These are phyloP conservation scores for Cercospora janseana DNA, from an alignment of 2,329 filamentous ascomycete species.

Conservation along the genomic window DNA sequence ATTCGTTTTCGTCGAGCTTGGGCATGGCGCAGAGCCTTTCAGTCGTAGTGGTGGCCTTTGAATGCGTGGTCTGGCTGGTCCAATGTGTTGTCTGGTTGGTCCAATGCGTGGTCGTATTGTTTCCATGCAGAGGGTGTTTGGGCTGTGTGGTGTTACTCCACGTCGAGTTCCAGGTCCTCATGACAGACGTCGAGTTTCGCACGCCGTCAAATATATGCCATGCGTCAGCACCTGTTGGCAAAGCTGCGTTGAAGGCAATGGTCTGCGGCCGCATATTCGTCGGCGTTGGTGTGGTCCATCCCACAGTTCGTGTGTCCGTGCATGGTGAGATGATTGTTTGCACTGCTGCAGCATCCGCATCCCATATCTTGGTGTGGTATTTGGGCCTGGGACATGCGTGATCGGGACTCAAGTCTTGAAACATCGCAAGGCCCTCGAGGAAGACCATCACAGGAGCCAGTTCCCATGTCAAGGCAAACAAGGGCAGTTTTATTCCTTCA, in stretches of 20 bases:
- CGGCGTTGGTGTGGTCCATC: neutral
- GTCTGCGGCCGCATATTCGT: neutral
- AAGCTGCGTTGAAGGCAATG: neutral
- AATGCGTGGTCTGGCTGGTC: too few relatives aligned
- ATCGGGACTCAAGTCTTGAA: too few relatives aligned
- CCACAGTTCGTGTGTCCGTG: neutral
- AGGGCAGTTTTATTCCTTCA: too few relatives aligned
- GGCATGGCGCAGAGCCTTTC: neutral
- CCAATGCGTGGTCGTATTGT: too few relatives aligned
- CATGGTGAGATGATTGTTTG: constrained; percentile 1
- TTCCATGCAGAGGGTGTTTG: too few relatives aligned
- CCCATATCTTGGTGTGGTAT: constrained; percentile 3
- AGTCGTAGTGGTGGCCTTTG: too few relatives aligned
- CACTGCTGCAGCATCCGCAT: neutral
- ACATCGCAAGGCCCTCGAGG: too few relatives aligned
- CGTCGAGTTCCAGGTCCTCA: too few relatives aligned
- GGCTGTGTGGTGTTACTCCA: too few relatives aligned
- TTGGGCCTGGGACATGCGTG: neutral
- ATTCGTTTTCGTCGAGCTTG: neutral
- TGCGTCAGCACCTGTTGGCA: neutral
- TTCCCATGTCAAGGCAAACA: too few relatives aligned
- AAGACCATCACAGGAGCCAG: too few relatives aligned
- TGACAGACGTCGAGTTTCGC: neutral
- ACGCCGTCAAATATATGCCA: neutral
- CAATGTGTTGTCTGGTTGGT: too few relatives aligned